Evolutionary conservation across 768 basidiomycete species (phyloP).

Genomic region (Psilocybe azurescens): DNA sequence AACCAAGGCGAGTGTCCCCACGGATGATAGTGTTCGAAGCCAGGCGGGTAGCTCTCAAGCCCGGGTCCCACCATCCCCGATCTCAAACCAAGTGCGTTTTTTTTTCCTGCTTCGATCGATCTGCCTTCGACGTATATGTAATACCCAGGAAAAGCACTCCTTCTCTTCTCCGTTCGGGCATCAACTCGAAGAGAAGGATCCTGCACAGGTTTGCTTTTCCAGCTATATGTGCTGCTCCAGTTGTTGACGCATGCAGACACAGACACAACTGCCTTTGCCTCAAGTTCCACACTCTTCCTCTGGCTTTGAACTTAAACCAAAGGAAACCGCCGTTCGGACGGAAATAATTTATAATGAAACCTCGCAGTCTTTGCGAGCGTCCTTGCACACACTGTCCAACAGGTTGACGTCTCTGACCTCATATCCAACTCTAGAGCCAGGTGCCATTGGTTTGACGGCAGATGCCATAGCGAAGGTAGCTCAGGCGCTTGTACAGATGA

Average conservation of each 20-base stretch:
- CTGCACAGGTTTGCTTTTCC: background rate
- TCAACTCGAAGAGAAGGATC: background rate
- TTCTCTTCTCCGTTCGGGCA: conserved; percentile 18
- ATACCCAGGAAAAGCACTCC: background rate
- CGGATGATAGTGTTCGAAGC: background rate
- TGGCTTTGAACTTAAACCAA: background rate
- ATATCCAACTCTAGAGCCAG: conserved; percentile 46
- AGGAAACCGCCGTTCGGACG: background rate
- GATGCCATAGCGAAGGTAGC: conserved; percentile 72
- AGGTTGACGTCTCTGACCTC: conserved; percentile 52
- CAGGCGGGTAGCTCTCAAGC: conserved; percentile 4
- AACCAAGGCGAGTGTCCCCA: background rate
- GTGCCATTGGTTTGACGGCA: conserved; percentile 60
- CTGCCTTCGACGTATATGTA: background rate
- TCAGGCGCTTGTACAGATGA: conserved; percentile 64
- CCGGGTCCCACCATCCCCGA: background rate
- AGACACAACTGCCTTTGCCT: background rate
- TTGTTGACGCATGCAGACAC: background rate
- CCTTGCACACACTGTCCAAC: conserved; percentile 56
- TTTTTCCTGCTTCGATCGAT: background rate
- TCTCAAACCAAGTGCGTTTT: conserved; percentile 1
- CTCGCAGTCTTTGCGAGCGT: conserved; percentile 49
- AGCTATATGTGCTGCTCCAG: background rate
- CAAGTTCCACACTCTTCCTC: background rate
- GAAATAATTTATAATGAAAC: conserved; percentile 14